Evolutionary conservation across 805 yeast genomes (phyloP).

Genomic region (Kregervanrija delftensis): DNA sequence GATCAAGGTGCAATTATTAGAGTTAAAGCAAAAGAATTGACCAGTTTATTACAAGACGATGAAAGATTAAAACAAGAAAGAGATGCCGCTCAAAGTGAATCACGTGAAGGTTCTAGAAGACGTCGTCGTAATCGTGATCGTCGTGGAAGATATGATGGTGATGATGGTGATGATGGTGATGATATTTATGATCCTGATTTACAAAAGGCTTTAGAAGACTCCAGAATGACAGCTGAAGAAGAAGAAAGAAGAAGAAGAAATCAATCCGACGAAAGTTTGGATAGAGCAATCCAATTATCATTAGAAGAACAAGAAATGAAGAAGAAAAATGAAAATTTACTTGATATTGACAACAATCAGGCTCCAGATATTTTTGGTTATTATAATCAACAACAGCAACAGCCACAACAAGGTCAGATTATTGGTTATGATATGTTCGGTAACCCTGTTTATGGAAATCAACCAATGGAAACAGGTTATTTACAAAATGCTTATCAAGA

Average conservation of each 20-base stretch:
- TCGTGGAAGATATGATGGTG: constrained; percentile 19
- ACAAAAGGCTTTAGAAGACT: constrained; percentile 72
- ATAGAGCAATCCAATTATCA: constrained; percentile 62
- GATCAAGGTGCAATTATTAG: constrained; percentile 89
- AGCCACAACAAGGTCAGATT: constrained; percentile 22
- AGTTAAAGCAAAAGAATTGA: constrained; percentile 84
- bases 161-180: constrained; percentile 24
- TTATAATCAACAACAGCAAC: constrained; percentile 30
- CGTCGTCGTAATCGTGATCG: constrained; percentile 30
- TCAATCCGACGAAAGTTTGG: constrained; percentile 53
- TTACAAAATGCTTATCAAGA: constrained; percentile 39
- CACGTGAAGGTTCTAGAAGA: constrained; percentile 8
- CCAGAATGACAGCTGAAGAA: constrained; percentile 75
- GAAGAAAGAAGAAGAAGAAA: constrained; percentile 57
- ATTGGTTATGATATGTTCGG: constrained; percentile 56
- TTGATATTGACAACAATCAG: constrained; percentile 44
- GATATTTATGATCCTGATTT: constrained; percentile 67
- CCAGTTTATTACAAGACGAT: constrained; percentile 71
- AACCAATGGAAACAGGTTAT: constrained; percentile 48
- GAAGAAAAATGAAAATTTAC: constrained; percentile 39
- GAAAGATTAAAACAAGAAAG: constrained; percentile 74
- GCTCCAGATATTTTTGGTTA: constrained; percentile 23
- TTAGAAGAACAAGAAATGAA: constrained; percentile 73
- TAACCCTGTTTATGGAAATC: constrained; percentile 50
- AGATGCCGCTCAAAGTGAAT: constrained; percentile 27